These are phyloP conservation scores for Wickerhamomyces sp. DNA, from an alignment of 1,139 yeast species.

Conservation along the genomic window DNA sequence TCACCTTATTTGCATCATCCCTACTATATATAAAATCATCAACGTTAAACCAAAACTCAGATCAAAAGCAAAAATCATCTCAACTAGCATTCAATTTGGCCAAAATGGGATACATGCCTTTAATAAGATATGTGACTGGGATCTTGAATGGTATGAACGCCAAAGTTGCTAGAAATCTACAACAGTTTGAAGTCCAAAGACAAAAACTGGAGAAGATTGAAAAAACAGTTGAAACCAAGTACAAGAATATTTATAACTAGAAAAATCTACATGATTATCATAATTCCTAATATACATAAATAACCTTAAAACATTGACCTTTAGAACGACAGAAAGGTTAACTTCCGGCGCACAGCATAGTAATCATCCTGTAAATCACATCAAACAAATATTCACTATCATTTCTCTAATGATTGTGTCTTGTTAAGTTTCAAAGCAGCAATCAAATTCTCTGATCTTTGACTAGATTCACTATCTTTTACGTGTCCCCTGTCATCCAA, in stretches of 20 bases:
- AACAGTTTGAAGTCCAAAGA: conserved; percentile 20
- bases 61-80: conserved; percentile 24
- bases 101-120: conserved; percentile 19
- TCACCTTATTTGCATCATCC: conserved; percentile 18
- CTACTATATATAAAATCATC: conserved; percentile 18
- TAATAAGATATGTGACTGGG: conserved; percentile 21
- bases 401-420: conserved; percentile 6
- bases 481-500: conserved; percentile 72
- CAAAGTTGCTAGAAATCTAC: conserved; percentile 17
- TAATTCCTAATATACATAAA: no score
- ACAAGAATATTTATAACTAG: background rate
- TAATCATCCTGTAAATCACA: no score
- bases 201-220: conserved; percentile 16
- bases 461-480: conserved; percentile 33
- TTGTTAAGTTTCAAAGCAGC: conserved; percentile 18
- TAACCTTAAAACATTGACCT: no score
- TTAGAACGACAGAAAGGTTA: no score
- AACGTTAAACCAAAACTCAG: conserved; percentile 21
- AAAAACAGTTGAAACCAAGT: background rate
- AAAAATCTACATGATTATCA: no score
- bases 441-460: conserved; percentile 19
- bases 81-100: conserved; percentile 22
- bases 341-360: no score
- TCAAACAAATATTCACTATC: no score
- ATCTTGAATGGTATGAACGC: conserved; percentile 18